These are phyloP conservation scores for Iris pallida DNA, from an alignment of 116 monocot genomes.

Conservation along the genomic window DNA sequence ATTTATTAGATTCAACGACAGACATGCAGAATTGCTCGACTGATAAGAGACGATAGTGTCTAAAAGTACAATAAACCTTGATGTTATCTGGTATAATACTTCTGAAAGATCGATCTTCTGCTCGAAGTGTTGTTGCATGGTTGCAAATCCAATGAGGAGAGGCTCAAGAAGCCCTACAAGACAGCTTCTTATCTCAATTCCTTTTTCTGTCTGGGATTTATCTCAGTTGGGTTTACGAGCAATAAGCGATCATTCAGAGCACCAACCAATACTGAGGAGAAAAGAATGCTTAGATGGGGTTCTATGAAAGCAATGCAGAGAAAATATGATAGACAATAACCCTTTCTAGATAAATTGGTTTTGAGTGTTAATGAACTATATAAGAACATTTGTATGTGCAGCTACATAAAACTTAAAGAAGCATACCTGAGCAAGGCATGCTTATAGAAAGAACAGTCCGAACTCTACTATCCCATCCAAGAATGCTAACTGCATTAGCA, in stretches of 20 bases:
- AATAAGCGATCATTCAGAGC: constrained; percentile 90
- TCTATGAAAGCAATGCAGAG: neutral
- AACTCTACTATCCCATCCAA: constrained; percentile 95
- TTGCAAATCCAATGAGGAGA: constrained; percentile 93
- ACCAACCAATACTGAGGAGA: constrained; percentile 74
- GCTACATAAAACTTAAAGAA: neutral
- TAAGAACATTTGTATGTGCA: too few species aligned
- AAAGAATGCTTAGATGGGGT: neutral
- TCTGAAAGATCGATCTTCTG: constrained; percentile 96
- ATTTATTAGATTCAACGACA: too few species aligned
- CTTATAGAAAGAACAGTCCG: constrained; percentile 80
- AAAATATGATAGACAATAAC: neutral
- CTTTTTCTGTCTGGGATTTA: constrained; percentile 95
- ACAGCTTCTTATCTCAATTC: constrained; percentile 88
- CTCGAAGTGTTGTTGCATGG: constrained; percentile 97
- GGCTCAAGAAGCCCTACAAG: constrained; percentile 96
- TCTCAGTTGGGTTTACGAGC: constrained; percentile 77
- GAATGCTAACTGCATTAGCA: constrained; percentile 78
- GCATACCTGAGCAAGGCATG: constrained; percentile 72
- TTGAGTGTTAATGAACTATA: too few species aligned
- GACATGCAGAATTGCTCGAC: neutral
- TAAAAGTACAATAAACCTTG: constrained; percentile 51
- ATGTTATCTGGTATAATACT: constrained; percentile 96
- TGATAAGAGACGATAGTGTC: neutral
- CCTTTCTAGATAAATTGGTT: neutral